Evolutionary conservation across 306 rosid genomes (phyloP), one percentile per base, ranked within the genome.

Genomic region (Dryas drummondii): DNA sequence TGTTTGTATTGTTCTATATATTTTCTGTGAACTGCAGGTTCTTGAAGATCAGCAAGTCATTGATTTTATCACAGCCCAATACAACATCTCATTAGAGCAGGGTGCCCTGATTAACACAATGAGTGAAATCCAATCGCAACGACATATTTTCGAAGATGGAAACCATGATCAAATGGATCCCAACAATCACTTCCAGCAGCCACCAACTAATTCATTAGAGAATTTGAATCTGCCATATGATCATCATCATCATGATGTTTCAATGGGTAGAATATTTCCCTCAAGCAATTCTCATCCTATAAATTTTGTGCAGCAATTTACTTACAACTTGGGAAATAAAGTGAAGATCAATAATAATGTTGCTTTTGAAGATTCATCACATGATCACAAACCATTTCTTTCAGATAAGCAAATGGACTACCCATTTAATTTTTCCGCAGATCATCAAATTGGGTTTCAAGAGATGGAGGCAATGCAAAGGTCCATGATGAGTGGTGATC

Each of bases 11-110:
- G 22, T 44, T 71, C 53, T 40, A 3, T 32, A 32, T 32, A 32
- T 41, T 16, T 22, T 76, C 13, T 67, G 70, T 62, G 66, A 62
- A 32, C 41, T n/a, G 50, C 75, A 90, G 94, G 93, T 91, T 22
- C 53, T 83, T 64, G 92, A 92, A 84, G 94, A 92, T 78, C 86
- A 88, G 71, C 84, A 86, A 32, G 87, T 87, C 12, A 57, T 92
- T 62, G 94, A 90, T 76, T 87, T 88, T 46, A 52, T 88, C 44
- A 82, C 86, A 75, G 63, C 70, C 27, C 91, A 88, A 45, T 87
- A 85, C 85, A 84, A 70, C 67, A 76, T 71, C 11, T 65, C 83
- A 66, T 17, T 76, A 37, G 88, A 84, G 71, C 86, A 87, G 58
- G 85, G 78, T 64, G 75, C 83, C 7, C 60, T 83, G 40, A 80